A percentile compares a stretch with the other conserved stretches of the same genome.
phyloP scores from a whole-genome alignment of 2,329 filamentous ascomycete species.

The Colletotrichum sp. region DNA sequence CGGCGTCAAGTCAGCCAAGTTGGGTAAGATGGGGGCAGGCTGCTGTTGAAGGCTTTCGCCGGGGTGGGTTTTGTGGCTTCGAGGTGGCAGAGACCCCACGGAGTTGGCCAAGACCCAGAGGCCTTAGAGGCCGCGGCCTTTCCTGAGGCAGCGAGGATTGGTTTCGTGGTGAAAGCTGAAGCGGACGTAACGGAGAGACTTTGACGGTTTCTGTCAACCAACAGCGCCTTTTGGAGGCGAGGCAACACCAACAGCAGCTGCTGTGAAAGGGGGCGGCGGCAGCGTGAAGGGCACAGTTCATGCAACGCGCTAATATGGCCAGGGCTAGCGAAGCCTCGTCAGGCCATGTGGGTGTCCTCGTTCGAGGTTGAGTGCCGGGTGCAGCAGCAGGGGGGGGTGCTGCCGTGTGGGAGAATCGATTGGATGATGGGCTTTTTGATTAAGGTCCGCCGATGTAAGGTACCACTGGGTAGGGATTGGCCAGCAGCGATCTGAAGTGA shows the following conservation, averaged over 20 bases:
- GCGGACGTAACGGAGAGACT: background rate
- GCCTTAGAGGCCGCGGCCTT: background rate
- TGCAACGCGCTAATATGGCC: constrained; percentile 5
- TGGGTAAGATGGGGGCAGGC: background rate
- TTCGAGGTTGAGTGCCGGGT: constrained; percentile 23
- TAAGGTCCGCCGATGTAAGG: constrained; percentile 14
- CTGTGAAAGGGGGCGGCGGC: background rate
- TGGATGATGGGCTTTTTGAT: constrained; percentile 10
- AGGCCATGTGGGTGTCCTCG: constrained; percentile 21
- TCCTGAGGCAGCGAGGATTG: constrained; percentile 2
- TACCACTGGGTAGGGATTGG: constrained; percentile 10
- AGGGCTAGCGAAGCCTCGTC: constrained; percentile 13
- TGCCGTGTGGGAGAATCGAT: constrained; percentile 13
- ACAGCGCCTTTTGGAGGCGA: background rate
- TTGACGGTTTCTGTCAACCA: background rate
- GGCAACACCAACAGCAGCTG: background rate
- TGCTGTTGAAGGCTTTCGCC: background rate
- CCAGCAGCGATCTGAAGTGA: background rate
- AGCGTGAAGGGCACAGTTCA: background rate
- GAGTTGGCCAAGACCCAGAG: background rate
- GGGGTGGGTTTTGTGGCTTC: constrained; percentile 3
- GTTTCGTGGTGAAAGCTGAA: background rate
- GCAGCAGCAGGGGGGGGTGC: background rate
- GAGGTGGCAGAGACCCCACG: background rate
- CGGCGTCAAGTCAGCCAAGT: background rate